Evolutionary conservation across 176 grass and related monocot genomes (phyloP).

Genomic region (Melocanna baccifera): DNA sequence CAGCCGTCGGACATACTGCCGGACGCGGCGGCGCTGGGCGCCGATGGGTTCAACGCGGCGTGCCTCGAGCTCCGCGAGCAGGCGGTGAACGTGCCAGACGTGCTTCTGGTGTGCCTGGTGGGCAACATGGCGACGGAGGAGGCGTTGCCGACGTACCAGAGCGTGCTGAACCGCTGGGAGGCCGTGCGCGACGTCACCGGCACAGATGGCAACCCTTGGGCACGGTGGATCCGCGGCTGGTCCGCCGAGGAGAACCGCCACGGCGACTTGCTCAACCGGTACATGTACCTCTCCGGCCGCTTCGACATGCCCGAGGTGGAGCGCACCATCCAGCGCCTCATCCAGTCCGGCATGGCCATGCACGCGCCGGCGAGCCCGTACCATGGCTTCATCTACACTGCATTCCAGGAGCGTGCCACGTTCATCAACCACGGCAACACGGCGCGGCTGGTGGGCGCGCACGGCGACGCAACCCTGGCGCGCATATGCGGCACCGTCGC

Average conservation of each 20-base stretch:
- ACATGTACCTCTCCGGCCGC: conserved; percentile 71
- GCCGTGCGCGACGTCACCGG: conserved; percentile 55
- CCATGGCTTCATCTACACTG: conserved; percentile 72
- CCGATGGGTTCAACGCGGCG: conserved; percentile 41
- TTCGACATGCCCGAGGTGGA: conserved; percentile 75
- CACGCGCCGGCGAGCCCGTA: conserved; percentile 39
- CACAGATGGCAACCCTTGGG: conserved; percentile 57
- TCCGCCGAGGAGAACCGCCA: conserved; percentile 83
- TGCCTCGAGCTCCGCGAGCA: conserved; percentile 43
- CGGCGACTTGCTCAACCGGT: conserved; percentile 64
- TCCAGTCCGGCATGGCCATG: conserved; percentile 56
- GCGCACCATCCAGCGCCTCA: conserved; percentile 67
- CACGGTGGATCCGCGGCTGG: conserved; percentile 72
- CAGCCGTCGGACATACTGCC: conserved; percentile 70
- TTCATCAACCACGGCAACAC: conserved; percentile 76
- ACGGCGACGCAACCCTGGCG: conserved; percentile 48
- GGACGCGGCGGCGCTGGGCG: conserved; percentile 32
- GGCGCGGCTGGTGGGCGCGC: conserved; percentile 39
- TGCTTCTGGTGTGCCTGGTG: conserved; percentile 64
- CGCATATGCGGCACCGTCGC: conserved; percentile 66
- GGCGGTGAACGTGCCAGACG: conserved; percentile 47
- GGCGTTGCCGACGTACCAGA: conserved; percentile 83
- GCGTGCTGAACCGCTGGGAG: conserved; percentile 52
- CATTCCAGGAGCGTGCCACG: conserved; percentile 89
- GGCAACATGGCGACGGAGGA: conserved; percentile 88